These are phyloP conservation scores for Backusella sp. DNA, from an alignment of 192 early-diverging fungal genomes.

Conservation along the genomic window DNA sequence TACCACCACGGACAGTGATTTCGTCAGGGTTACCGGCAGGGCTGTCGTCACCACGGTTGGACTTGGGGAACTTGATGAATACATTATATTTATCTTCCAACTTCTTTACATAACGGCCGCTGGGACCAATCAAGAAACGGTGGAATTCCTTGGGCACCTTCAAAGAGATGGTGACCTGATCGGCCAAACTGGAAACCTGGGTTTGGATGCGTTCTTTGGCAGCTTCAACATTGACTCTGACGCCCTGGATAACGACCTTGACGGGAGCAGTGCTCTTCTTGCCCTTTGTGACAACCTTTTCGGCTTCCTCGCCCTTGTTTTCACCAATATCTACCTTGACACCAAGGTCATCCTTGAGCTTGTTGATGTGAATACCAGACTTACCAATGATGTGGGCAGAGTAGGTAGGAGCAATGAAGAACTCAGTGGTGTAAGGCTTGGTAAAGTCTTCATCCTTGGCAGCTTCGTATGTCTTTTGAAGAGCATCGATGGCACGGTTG, in stretches of 20 bases:
- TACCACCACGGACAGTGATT: conserved; percentile 82
- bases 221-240: conserved; percentile 69
- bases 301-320: conserved; percentile 36
- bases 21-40: conserved; percentile 45
- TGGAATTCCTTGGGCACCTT: conserved; percentile 63
- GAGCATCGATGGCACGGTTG: conserved; percentile 63
- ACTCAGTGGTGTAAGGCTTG: conserved; percentile 68
- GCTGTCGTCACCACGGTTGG: conserved; percentile 41
- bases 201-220: conserved; percentile 70
- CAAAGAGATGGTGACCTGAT: conserved; percentile 58
- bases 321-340: conserved; percentile 67
- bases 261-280: conserved; percentile 38
- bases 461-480: conserved; percentile 65
- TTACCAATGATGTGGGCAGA: conserved; percentile 88
- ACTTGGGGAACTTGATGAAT: conserved; percentile 66
- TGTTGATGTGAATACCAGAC: conserved; percentile 79
- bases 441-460: conserved; percentile 67
- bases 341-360: conserved; percentile 71
- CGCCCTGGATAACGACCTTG: conserved; percentile 77
- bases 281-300: conserved; percentile 18
- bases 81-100: conserved; percentile 79
- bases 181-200: conserved; percentile 64
- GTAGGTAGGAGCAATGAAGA: conserved; percentile 68
- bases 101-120: conserved; percentile 68
- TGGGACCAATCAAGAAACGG: conserved; percentile 67